Evolutionary conservation across 306 rosid genomes (phyloP).

Genomic region (Glycyrrhiza uralensis): DNA sequence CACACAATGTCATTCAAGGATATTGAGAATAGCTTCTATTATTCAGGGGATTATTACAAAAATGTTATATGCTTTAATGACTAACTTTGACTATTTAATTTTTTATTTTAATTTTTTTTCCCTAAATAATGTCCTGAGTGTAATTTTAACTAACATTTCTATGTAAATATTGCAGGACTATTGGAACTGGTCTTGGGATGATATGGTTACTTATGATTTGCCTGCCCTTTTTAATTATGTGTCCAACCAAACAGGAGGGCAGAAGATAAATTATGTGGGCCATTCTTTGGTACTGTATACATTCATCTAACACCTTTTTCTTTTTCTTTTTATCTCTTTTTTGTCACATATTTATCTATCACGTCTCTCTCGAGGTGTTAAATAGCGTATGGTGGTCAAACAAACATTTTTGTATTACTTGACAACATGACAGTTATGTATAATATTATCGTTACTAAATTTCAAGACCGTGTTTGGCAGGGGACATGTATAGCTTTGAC

Average conservation of each 20-base stretch:
- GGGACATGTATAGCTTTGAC: slow-evolving; percentile 65
- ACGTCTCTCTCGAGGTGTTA: too few relatives aligned
- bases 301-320: too few relatives aligned
- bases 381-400: too few relatives aligned
- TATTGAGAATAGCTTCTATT: not conserved
- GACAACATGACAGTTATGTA: too few relatives aligned
- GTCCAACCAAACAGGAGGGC: slow-evolving; percentile 50
- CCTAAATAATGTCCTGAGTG: not conserved
- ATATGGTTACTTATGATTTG: slow-evolving; percentile 56
- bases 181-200: slow-evolving; percentile 89
- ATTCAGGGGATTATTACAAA: not conserved
- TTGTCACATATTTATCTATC: too few relatives aligned
- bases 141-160: not conserved
- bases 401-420: too few relatives aligned
- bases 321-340: too few relatives aligned
- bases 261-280: slow-evolving; percentile 65
- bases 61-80: not conserved
- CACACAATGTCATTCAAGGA: not conserved
- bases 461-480: slow-evolving; percentile 37
- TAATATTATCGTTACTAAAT: too few relatives aligned
- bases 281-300: slow-evolving; percentile 67
- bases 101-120: not conserved
- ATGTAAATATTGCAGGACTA: slow-evolving; percentile 39
- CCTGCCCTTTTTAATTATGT: slow-evolving; percentile 67
- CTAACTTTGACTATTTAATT: not conserved